A percentile compares a stretch with the other conserved stretches of the same genome.
phyloP scores from a whole-genome alignment of 768 basidiomycete genomes.

The Podaxis mareebaensis region DNA sequence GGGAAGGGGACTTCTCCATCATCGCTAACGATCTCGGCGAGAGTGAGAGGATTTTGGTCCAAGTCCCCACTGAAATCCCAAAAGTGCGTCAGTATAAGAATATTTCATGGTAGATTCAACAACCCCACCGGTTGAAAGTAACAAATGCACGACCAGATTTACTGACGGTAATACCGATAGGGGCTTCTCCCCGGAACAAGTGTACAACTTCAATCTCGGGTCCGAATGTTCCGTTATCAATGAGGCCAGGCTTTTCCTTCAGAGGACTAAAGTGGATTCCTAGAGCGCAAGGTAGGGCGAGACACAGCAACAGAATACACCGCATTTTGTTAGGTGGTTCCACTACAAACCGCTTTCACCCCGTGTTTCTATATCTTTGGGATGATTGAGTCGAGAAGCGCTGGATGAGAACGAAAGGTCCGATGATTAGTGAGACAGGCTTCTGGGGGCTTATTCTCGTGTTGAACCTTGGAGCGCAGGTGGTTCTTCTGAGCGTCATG shows the following conservation, averaged over 20 bases:
- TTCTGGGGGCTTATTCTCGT: background rate
- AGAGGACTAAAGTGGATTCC: background rate
- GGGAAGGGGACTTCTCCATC: constrained; percentile 19
- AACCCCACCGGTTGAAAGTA: constrained; percentile 19
- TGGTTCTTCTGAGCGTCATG: background rate
- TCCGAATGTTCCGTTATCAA: constrained; percentile 22
- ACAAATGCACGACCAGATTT: constrained; percentile 16
- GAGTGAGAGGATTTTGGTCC: constrained; percentile 15
- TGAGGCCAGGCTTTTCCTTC: constrained; percentile 18
- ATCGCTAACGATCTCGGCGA: constrained; percentile 17
- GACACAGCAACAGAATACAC: background rate
- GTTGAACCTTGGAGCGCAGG: background rate
- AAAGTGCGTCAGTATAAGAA: background rate
- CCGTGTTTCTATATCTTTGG: background rate
- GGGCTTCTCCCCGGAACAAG: constrained; percentile 23
- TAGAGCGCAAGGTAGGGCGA: background rate
- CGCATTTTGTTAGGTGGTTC: background rate
- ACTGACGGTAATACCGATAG: constrained; percentile 28
- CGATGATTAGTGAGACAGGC: background rate
- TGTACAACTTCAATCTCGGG: constrained; percentile 20
- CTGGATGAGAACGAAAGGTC: background rate
- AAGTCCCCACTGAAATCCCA: constrained; percentile 13
- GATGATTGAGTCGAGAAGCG: background rate
- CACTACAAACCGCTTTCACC: background rate
- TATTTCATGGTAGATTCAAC: background rate